Evolutionary conservation across 2,329 filamentous ascomycete genomes (phyloP).

Genomic region (Paraconiothyrium brasiliense): DNA sequence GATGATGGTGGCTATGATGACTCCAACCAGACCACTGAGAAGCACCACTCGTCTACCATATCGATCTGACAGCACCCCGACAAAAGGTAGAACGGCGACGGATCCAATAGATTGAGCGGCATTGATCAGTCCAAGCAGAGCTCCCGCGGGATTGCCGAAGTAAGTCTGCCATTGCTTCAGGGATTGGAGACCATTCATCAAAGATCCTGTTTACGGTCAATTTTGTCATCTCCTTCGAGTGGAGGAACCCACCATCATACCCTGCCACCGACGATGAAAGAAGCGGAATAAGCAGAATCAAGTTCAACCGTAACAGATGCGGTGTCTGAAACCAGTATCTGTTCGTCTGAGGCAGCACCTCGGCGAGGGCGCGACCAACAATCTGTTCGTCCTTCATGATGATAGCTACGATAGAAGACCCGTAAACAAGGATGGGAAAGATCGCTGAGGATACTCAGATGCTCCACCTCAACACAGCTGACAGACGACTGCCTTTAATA

Average conservation of each 20-base stretch:
- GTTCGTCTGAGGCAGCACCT: constrained; percentile 54
- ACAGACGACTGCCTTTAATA: constrained; percentile 11
- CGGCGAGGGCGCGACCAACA: constrained; percentile 40
- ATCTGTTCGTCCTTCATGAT: constrained; percentile 30
- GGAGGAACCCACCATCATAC: constrained; percentile 52
- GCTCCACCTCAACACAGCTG: not conserved
- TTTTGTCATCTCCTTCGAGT: not conserved
- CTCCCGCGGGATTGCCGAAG: constrained; percentile 21
- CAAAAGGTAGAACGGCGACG: constrained; percentile 17
- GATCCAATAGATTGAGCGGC: constrained; percentile 23
- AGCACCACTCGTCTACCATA: constrained; percentile 19
- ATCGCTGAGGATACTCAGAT: constrained; percentile 1
- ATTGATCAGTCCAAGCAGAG: constrained; percentile 24
- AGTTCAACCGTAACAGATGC: constrained; percentile 57
- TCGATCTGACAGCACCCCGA: constrained; percentile 17
- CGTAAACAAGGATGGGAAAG: not conserved
- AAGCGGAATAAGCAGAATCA: constrained; percentile 56
- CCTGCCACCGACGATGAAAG: constrained; percentile 56
- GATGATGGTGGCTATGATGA: constrained; percentile 23
- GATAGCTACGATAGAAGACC: constrained; percentile 1
- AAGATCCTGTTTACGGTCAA: constrained; percentile 1
- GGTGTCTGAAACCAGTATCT: constrained; percentile 55
- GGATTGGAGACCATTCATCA: constrained; percentile 29
- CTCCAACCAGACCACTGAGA: constrained; percentile 14
- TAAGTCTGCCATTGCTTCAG: constrained; percentile 22